Conservation (phyloP, 768 basidiomycete genomes). For the Royoungia palumana region DNA sequence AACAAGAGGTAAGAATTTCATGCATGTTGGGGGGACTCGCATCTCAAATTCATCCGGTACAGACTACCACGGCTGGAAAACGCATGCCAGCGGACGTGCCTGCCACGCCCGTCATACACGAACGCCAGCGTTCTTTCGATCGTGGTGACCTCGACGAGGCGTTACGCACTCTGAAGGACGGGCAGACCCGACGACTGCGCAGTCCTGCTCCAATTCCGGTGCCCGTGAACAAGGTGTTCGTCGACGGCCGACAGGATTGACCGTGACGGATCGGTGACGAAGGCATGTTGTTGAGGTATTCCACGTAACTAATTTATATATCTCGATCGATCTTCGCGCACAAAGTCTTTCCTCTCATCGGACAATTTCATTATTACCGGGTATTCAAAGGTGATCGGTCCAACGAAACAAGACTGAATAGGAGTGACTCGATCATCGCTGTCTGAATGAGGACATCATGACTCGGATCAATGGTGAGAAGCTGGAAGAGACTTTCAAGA, state of each 20-base stretch:
- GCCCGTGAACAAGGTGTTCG: slow-evolving; percentile 22
- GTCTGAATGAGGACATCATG: too few species aligned
- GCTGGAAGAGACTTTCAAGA: too few species aligned
- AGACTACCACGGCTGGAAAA: slow-evolving; percentile 43
- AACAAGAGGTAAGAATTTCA: slow-evolving; percentile 7
- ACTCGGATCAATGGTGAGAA: too few species aligned
- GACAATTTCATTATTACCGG: too few species aligned
- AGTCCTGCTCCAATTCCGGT: slow-evolving; percentile 14
- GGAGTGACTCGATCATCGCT: too few species aligned
- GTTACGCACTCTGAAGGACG: slow-evolving; percentile 75
- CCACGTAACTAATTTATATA: too few species aligned
- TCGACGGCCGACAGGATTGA: slow-evolving; percentile 22
- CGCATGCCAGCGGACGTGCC: slow-evolving; percentile 28
- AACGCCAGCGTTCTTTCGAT: slow-evolving; percentile 54
- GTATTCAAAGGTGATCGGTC: too few species aligned
- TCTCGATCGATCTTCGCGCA: too few species aligned
- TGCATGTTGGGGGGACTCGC: not conserved
- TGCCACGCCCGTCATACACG: slow-evolving; percentile 41
- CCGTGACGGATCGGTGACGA: too few species aligned
- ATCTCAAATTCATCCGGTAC: not conserved
- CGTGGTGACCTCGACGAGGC: slow-evolving; percentile 83
- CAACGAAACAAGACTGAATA: too few species aligned
- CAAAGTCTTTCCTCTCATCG: too few species aligned
- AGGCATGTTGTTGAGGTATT: too few species aligned
- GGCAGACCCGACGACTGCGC: slow-evolving; percentile 30